phyloP scores from a whole-genome alignment of 2,329 filamentous ascomycete genomes.

The Neophaeococcomyces mojaviensis region DNA sequence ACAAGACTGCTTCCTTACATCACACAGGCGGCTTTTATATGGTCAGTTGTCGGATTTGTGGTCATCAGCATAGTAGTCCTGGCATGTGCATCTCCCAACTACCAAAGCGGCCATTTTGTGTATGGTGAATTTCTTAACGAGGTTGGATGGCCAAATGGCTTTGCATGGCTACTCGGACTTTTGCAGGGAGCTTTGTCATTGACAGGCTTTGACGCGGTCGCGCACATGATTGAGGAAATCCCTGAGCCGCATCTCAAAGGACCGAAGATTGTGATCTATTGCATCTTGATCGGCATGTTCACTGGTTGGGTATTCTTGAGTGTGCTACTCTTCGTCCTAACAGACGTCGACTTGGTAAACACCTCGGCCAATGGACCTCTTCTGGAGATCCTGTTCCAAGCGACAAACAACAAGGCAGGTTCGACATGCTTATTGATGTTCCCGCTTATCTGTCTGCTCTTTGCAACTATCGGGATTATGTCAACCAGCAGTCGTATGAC shows the following conservation, averaged over 20 bases:
- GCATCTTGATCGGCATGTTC: conserved; percentile 54
- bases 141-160: conserved; percentile 61
- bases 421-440: conserved; percentile 57
- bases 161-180: conserved; percentile 42
- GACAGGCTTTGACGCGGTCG: conserved; percentile 29
- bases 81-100: conserved; percentile 58
- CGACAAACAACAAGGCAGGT: conserved; percentile 54
- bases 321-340: conserved; percentile 57
- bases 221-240: conserved; percentile 49
- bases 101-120: conserved; percentile 54
- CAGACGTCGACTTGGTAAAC: conserved; percentile 51
- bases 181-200: conserved; percentile 44
- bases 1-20: conserved; percentile 56
- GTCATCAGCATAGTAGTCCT: conserved; percentile 64
- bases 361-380: conserved; percentile 49
- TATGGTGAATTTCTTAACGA: conserved; percentile 55
- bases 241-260: conserved; percentile 45
- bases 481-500: conserved; percentile 60
- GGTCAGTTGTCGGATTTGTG: conserved; percentile 61
- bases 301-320: conserved; percentile 58
- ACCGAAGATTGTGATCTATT: conserved; percentile 60
- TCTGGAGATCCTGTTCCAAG: conserved; percentile 55
- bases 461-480: conserved; percentile 58
- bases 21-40: conserved; percentile 63
- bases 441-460: conserved; percentile 28